Evolutionary conservation across 768 basidiomycete species (phyloP).

Genomic region (Cystobasidiopsis lactophilus): DNA sequence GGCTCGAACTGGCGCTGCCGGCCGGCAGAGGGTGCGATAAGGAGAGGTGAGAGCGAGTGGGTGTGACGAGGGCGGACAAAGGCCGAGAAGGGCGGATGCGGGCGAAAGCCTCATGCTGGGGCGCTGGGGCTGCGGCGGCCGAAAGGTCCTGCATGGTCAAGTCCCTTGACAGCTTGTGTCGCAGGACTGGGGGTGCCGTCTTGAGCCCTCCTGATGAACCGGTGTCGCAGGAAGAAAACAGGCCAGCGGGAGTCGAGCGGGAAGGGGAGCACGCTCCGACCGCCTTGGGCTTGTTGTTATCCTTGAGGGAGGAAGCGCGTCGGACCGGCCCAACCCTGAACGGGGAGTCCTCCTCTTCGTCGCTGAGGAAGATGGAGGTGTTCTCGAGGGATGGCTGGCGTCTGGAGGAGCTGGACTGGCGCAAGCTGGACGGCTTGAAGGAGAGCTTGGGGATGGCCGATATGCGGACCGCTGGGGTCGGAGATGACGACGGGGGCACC

Average conservation of each 20-base stretch:
- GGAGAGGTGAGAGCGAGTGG: too few relatives aligned
- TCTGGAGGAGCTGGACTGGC: too few relatives aligned
- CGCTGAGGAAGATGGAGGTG: too few relatives aligned
- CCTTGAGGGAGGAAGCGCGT: neutral
- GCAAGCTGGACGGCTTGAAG: neutral
- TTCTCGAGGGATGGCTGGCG: too few relatives aligned
- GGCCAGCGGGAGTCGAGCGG: too few relatives aligned
- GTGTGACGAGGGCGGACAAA: slow-evolving; percentile 29
- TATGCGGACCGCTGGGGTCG: neutral
- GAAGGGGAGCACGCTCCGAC: too few relatives aligned
- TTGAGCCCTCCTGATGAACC: too few relatives aligned
- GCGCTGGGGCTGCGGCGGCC: neutral
- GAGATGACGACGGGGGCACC: neutral
- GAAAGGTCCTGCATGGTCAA: neutral
- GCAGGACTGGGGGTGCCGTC: neutral
- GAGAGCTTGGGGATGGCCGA: neutral
- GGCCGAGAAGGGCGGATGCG: slow-evolving; percentile 53
- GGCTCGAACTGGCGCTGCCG: too few relatives aligned
- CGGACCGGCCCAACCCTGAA: neutral
- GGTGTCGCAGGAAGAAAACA: neutral
- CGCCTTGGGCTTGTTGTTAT: neutral
- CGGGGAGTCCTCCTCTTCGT: slow-evolving; percentile 1
- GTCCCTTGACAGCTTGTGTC: neutral
- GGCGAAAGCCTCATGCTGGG: too few relatives aligned
- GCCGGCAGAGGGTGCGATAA: too few relatives aligned